Evolutionary conservation across 1,284 basidiomycete species (phyloP), one percentile per base, ranked within the genome.

Genomic region (Vanrija sp.): DNA sequence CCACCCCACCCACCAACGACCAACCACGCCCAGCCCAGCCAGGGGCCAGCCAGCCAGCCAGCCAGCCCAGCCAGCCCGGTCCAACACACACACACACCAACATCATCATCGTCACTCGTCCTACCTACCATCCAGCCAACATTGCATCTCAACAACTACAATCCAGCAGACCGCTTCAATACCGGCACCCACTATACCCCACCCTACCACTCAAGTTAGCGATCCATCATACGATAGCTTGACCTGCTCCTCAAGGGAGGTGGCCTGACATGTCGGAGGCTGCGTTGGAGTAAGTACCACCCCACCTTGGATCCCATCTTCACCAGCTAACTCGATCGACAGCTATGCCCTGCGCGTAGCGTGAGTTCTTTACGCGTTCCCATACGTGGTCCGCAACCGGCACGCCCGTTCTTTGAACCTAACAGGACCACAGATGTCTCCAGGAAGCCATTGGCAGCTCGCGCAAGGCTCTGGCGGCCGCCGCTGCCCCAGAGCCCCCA

Each of bases 201-300:
- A 15, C 15, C 19, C 24, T 23, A 27, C 23, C 18, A 31, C 9
- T 16, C 16, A 7, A n/a, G n/a, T 1, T 7, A n/a, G 3, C 38
- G 25, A 35, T 41, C 15, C 8, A 41, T 25, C 39, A n/a, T 20
- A 31, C 31, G 12, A 31, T 14, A 90, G 75, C 43, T 75, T 73
- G 47, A 98, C 85, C 76, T 98, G 93, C 3, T 75, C 59, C 27
- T 82, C 78, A 14, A 31, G 31, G 31, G 31, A 31, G 31, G 31
- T 31, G 12, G 31, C 31, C 12, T 31, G 31, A 31, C 31, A 31
- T 31, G 31, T 31, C 31, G 12, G 31, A 51, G n/a, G 31, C 35
- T 22, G 35, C 37, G 12, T 39, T 51, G 37, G 49, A 51, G 49
- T 51, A 35, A 12, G 49, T 51, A 6, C 6, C n/a, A 4, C 6